Percentiles rank a stretch among this genome's conserved stretches.
These are phyloP conservation scores for Emericellopsis atlantica DNA, from an alignment of 2,329 filamentous ascomycete species.

Conservation along the genomic window DNA sequence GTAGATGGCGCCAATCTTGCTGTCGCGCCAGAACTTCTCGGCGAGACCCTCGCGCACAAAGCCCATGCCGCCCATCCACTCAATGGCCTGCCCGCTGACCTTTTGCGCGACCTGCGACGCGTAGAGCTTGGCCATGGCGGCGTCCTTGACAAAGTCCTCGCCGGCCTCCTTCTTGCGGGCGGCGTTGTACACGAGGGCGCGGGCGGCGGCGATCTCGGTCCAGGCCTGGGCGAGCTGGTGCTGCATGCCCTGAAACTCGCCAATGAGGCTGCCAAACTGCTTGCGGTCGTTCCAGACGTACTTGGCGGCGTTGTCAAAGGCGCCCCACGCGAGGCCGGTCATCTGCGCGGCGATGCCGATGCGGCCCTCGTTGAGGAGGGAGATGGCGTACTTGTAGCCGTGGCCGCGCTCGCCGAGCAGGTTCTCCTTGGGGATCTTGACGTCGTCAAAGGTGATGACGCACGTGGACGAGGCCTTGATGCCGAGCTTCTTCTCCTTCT, in stretches of 20 bases:
- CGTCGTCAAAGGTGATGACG: slow-evolving; percentile 94
- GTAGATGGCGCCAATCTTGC: slow-evolving; percentile 97
- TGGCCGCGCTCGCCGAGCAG: slow-evolving; percentile 79
- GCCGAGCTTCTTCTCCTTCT: slow-evolving; percentile 99
- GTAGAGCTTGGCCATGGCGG: slow-evolving; percentile 96
- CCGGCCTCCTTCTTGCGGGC: slow-evolving; percentile 97
- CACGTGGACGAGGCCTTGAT: slow-evolving; percentile 94
- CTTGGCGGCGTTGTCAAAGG: slow-evolving; percentile 83
- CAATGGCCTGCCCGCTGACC: slow-evolving; percentile 75
- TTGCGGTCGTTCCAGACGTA: slow-evolving; percentile 98
- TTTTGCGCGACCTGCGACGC: slow-evolving; percentile 84
- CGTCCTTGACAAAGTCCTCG: slow-evolving; percentile 87
- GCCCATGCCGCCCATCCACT: slow-evolving; percentile 99
- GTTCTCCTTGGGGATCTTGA: slow-evolving; percentile 78
- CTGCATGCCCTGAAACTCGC: slow-evolving; percentile 98
- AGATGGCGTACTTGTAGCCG: slow-evolving; percentile 97
- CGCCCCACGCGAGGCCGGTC: slow-evolving; percentile 89
- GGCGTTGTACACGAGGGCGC: slow-evolving; percentile 89
- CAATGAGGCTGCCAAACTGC: slow-evolving; percentile 88
- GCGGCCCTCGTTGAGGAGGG: slow-evolving; percentile 85
- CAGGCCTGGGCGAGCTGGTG: slow-evolving; percentile 96
- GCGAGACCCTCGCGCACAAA: slow-evolving; percentile 93
- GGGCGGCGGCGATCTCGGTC: slow-evolving; percentile 82
- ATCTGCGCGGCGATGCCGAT: slow-evolving; percentile 98
- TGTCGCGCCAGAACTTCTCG: slow-evolving; percentile 96